Evolutionary conservation across 148 eudicot genomes (phyloP).

Genomic region (Vaccinium corymbosum): DNA sequence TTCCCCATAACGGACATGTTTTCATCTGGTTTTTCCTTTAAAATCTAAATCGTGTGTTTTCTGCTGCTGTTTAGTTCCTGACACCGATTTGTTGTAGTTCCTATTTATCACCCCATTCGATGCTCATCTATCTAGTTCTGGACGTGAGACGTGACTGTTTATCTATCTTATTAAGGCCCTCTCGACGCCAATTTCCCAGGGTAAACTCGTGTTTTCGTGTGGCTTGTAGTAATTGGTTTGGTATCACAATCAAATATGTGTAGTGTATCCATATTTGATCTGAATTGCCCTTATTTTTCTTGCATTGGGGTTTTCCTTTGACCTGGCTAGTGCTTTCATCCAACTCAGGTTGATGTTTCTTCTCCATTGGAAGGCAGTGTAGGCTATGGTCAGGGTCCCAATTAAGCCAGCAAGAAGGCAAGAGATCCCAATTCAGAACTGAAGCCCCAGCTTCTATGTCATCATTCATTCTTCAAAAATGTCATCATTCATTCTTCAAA

Average conservation of each 20-base stretch:
- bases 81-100: not conserved
- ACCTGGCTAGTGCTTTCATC: conserved; percentile 97
- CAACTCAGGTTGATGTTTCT: conserved; percentile 81
- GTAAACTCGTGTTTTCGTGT: not conserved
- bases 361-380: conserved; percentile 95
- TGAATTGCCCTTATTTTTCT: conserved; percentile 37
- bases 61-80: not conserved
- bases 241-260: not conserved
- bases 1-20: not conserved
- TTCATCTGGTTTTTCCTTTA: not conserved
- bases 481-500: too few species aligned
- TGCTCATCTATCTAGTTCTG: not conserved
- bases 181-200: not conserved
- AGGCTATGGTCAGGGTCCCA: conserved; percentile 76
- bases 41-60: not conserved
- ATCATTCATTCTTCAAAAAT: conserved; percentile 83
- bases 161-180: not conserved
- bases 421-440: conserved; percentile 49
- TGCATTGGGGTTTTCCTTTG: conserved; percentile 80
- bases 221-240: not conserved
- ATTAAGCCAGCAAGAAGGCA: conserved; percentile 80
- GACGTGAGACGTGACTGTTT: not conserved
- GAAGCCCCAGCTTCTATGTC: conserved; percentile 45
- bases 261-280: not conserved
- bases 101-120: not conserved